Evolutionary conservation across 768 basidiomycete species (phyloP).

Genomic region (Phlegmacium glaucopus): DNA sequence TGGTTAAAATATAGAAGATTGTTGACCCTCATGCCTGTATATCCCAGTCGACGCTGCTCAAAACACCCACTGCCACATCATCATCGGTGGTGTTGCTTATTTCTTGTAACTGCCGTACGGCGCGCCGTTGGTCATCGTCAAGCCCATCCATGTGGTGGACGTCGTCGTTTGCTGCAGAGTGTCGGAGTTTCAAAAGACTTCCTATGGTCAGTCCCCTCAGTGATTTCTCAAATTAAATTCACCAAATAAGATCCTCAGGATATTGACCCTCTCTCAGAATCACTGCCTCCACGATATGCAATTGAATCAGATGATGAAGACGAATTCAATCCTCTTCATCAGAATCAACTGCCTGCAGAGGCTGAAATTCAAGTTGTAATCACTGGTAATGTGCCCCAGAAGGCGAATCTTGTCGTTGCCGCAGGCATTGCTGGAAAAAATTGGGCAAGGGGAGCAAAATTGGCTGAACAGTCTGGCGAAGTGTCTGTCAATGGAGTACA

Average conservation of each 20-base stretch:
- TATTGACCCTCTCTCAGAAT: constrained; percentile 52
- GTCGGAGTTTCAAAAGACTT: too few species aligned
- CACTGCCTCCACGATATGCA: constrained; percentile 54
- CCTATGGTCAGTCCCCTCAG: too few species aligned
- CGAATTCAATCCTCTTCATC: constrained; percentile 44
- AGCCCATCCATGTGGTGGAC: constrained; percentile 11
- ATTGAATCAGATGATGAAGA: constrained; percentile 72
- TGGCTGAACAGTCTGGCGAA: constrained; percentile 50
- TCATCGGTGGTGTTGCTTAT: constrained; percentile 59
- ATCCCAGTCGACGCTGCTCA: constrained; percentile 67
- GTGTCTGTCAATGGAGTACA: constrained; percentile 43
- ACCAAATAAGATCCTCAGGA: constrained; percentile 31
- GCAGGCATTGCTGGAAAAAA: constrained; percentile 41
- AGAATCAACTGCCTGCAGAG: constrained; percentile 12
- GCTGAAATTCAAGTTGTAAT: constrained; percentile 32
- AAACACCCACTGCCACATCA: constrained; percentile 56
- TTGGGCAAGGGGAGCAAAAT: constrained; percentile 49
- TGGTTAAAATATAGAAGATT: neutral
- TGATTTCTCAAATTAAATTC: too few species aligned
- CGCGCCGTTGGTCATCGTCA: constrained; percentile 23
- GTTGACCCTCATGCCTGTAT: constrained; percentile 46
- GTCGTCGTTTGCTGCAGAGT: too few species aligned
- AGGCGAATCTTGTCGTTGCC: constrained; percentile 38
- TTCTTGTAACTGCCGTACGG: constrained; percentile 48
- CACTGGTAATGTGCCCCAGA: constrained; percentile 28